Base-by-base conservation (phyloP, 352 stramenopile species). In the Globisporangium apiculatum region DNA sequence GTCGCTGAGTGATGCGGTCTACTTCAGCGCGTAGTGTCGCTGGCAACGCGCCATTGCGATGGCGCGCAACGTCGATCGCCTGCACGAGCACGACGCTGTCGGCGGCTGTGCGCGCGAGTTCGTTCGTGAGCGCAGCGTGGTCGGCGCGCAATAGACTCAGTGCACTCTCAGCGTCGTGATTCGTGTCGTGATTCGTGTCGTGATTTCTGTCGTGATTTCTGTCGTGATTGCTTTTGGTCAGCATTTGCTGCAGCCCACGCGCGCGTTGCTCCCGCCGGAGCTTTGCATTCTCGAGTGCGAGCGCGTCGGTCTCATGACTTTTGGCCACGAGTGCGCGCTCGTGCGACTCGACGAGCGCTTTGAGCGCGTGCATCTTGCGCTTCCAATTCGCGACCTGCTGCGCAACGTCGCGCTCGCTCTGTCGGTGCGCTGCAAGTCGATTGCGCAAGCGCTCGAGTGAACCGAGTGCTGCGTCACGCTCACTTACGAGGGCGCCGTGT, bases 81-180 rank as follows among this genome's bases (percentile, higher is more conserved):
- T 80, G 79, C 5, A 89, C 77, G 41, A 90, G 70, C 18, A 91
- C 50, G 6, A 78, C 59, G 24, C 77, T 87, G 58, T 91, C 79
- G 0, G 72, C 72, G 37, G 89, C 75, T 3, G 75, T 71, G 0
- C 77, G 74, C 8, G 85, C 77, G 0, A 89, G 67, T 55, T 89
- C 67, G 45, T 83, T 89, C 66, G 73, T 75, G 8, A 90, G 58
- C 37, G 68, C 64, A 3, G 69, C 73, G 47, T 73, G 64, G 41
- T 89, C 75, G 10, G 77, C 79, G 50, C 62, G 61, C 6, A 89
- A 52, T 12, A 86, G 1, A 75, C 49, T 61, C 15, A 74, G 58
- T 7, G 58, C 61, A 6, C 40, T 66, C 5, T 6, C 49, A 31
- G 7, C 40, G 7, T 5, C 14, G 37, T 31, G 7, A 15, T 47